A percentile compares a stretch with the other conserved stretches of the same genome.
Conservation (phyloP, 495 filamentous ascomycete genomes). For the Aspergillus sclerotioniger region DNA sequence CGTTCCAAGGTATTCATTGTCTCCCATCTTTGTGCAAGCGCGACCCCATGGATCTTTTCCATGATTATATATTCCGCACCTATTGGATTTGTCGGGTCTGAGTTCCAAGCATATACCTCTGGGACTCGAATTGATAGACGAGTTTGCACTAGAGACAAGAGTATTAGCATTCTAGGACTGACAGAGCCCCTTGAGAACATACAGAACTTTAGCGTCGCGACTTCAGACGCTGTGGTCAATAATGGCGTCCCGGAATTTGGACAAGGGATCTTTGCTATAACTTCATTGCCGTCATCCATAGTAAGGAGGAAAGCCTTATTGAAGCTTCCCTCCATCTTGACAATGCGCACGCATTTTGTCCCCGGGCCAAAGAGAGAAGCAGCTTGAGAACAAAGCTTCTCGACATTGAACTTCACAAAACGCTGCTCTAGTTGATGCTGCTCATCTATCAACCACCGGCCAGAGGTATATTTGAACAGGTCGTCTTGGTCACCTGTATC, state of each 20-base stretch:
- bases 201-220: slow-evolving; percentile 40
- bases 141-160: slow-evolving; percentile 28
- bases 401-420: slow-evolving; percentile 31
- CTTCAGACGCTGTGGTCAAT: slow-evolving; percentile 39
- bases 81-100: slow-evolving; percentile 26
- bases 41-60: slow-evolving; percentile 26
- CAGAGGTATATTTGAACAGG: slow-evolving; percentile 26
- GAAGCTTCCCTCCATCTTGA: slow-evolving; percentile 35
- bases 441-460: slow-evolving; percentile 30
- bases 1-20: slow-evolving; percentile 15
- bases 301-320: slow-evolving; percentile 38
- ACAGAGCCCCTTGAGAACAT: slow-evolving; percentile 9
- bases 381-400: slow-evolving; percentile 26
- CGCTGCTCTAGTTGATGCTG: slow-evolving; percentile 24
- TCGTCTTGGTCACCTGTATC: slow-evolving; percentile 1
- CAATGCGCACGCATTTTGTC: slow-evolving; percentile 24
- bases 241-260: slow-evolving; percentile 32
- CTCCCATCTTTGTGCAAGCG: slow-evolving; percentile 22
- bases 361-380: slow-evolving; percentile 20
- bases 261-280: slow-evolving; percentile 37
- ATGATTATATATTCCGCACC: slow-evolving; percentile 39
- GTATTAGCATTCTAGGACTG: slow-evolving; percentile 24
- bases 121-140: slow-evolving; percentile 26
- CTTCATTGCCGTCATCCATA: slow-evolving; percentile 37
- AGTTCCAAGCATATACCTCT: slow-evolving; percentile 28